Percentiles rank a stretch among this genome's conserved stretches.
phyloP scores from a whole-genome alignment of 352 stramenopile species.

The Ophiocytium majus region DNA sequence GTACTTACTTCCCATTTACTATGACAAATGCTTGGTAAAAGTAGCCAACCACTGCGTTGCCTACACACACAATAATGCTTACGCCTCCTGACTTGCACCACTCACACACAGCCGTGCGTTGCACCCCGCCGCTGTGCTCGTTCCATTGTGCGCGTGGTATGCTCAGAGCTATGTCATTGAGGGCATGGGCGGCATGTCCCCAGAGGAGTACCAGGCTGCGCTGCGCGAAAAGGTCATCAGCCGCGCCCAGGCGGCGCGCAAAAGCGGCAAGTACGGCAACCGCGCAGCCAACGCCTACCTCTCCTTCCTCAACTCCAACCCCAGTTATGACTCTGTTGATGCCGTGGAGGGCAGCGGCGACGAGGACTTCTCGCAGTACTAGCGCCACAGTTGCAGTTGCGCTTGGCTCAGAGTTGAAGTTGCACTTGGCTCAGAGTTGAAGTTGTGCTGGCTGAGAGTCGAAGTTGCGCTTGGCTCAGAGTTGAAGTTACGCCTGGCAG shows the following conservation, averaged over 20 bases:
- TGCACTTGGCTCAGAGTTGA: no score
- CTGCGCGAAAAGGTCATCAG: conserved; percentile 21
- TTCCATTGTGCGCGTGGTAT: no score
- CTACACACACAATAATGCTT: no score
- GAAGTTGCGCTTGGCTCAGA: no score
- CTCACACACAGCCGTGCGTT: no score
- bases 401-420: background rate
- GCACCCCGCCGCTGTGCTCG: no score
- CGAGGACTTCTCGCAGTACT: conserved; percentile 25
- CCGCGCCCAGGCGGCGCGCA: background rate
- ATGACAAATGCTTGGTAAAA: no score
- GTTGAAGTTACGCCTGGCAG: no score
- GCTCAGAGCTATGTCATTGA: conserved; percentile 19
- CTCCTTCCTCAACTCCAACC: background rate
- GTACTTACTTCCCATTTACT: no score
- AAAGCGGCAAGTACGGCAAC: conserved; percentile 14
- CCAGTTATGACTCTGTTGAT: background rate
- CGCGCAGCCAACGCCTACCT: conserved; percentile 20
- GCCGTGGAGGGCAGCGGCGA: background rate
- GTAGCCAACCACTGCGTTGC: no score
- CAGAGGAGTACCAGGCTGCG: conserved; percentile 19
- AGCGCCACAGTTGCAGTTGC: background rate
- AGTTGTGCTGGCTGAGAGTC: no score
- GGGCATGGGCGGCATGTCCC: conserved; percentile 13
- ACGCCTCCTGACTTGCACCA: no score